Base-by-base conservation (phyloP, 352 stramenopile species). In the Phytophthora pluvialis region DNA sequence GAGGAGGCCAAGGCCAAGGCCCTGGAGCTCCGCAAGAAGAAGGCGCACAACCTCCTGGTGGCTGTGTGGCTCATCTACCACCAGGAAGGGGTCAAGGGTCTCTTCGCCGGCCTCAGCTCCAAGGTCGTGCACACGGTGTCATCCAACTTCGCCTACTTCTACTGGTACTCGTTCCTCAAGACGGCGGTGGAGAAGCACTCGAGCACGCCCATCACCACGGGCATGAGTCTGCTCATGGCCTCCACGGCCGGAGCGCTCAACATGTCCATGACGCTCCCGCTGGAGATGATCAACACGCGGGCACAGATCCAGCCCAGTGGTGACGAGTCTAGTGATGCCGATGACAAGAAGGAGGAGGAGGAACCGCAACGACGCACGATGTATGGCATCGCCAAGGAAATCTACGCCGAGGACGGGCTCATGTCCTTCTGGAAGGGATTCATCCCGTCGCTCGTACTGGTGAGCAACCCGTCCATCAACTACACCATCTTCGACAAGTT, bases 381-480 rank as follows among this genome's bases (percentile, higher is more conserved):
- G 65, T 75, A 65, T 57, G 70, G 71, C 12, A 59, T 91, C 32
- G 59, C 60, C 43, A 74, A 73, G 46, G 79, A 86, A 58, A 90
- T 94, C 45, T 92, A 90, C 64, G 76, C 73, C 16, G 83, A 93
- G 48, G 68, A 91, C 51, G 85, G 85, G 5, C 56, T 92, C 12
- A 55, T 78, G 36, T 87, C 88, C 11, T 94, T 97, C 65, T 97
- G 89, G 89, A 91, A 94, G 39, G 89, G 89, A n/a, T 93, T 90
- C 54, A 67, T 95, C 18, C 88, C 89, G 47, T 94, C 88, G n/a
- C 70, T 97, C 28, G 80, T 97, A 60, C 81, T 97, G 47, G 88
- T 93, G 18, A 92, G 75, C 69, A 97, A 97, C 67, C 89, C 89
- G 28, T 91, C 88, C 31, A 97, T 97, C 69, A 95, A 96, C 72